Base-by-base conservation (phyloP, 2,329 filamentous ascomycete species). In the Pyrenophora tritici-repentis region DNA sequence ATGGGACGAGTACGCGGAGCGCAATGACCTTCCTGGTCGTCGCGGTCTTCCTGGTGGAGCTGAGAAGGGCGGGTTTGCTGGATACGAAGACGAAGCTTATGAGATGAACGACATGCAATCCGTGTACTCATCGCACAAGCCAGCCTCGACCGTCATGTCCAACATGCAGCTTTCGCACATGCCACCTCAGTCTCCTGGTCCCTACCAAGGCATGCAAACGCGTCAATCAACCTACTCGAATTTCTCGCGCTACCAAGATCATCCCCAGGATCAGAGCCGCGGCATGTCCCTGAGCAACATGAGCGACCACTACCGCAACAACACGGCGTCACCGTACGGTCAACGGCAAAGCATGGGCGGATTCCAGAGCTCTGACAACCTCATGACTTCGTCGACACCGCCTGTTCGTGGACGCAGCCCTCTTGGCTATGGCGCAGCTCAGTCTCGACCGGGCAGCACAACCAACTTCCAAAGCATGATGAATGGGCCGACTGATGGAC, bases 81-180 rank as follows among this genome's bases (percentile, higher is more conserved):
- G 78, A 1, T 92, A 90, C 64, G 84, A 87, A 34, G 89, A 93
- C 56, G 86, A 88, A 57, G 79, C 76, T n/a, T 96, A 91, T 67
- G 94, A 99, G 76, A 92, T 97, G 88, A 95, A 99, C 71, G 94
- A 99, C 73, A 96, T 97, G 82, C 92, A 91, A 73, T 96, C 91
- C 0, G 87, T 95, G 53, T 97, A 97, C 79, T 97, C 92, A 4
- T 96, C 91, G 1, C 90, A 92, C 53, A 87, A 93, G 82, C 79
- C 92, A 73, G 82, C 91, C 4, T 88, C 91, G 6, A 97, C 92
- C 2, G 87, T 97, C 58, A 81, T 96, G 52, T 91, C 90, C 12
- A 91, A 91, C 47, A 90, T 96, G 76, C 88, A 84, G 16, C 85
- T 75, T 57, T 80, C 87, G 2, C 93, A 89, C 75, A 90, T 94